phyloP scores from a whole-genome alignment of 306 rosid species.

The Quercus alba region DNA sequence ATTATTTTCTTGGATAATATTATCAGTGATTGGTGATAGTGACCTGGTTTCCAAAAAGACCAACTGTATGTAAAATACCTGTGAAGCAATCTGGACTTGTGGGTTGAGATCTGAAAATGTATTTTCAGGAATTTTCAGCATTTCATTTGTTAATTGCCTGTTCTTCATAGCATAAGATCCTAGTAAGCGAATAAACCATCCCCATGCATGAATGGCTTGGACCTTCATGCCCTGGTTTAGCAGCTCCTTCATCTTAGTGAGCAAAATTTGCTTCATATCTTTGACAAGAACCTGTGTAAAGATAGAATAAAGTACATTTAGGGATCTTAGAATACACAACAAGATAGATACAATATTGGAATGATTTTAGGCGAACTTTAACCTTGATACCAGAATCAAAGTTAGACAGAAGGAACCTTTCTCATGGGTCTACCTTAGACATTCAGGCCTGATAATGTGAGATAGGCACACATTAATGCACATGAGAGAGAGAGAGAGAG shows the following conservation, averaged over 20 bases:
- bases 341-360: no score
- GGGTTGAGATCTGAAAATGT: constrained; percentile 79
- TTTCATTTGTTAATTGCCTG: constrained; percentile 33
- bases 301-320: no score
- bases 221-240: constrained; percentile 62
- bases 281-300: no score
- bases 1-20: no score
- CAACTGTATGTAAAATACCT: no score
- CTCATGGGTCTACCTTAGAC: background rate
- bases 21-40: no score
- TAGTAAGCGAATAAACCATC: no score
- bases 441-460: background rate
- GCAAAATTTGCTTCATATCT: constrained; percentile 51
- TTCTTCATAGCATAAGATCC: no score
- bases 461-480: no score
- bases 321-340: no score
- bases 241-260: constrained; percentile 50
- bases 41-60: no score
- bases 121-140: constrained; percentile 77
- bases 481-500: background rate
- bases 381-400: background rate
- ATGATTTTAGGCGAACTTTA: background rate
- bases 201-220: constrained; percentile 33
- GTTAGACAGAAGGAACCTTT: background rate
- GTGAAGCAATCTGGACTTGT: constrained; percentile 69